Conservation (phyloP, 1,139 yeast species). For the Entelexis paramagnoliae region DNA sequence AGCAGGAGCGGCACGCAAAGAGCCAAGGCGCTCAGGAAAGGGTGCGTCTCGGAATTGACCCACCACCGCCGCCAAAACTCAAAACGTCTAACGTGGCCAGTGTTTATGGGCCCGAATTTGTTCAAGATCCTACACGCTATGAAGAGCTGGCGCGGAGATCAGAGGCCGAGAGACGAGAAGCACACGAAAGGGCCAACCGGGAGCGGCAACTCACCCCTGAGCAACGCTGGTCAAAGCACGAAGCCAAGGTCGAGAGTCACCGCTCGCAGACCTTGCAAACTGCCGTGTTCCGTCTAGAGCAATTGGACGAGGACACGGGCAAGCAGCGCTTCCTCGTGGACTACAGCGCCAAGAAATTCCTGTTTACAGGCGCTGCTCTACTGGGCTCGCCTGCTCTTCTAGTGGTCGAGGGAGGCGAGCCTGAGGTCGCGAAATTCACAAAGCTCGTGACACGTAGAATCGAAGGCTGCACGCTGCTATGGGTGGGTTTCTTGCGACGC, state of each 20-base stretch:
- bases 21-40: slow-evolving; percentile 68
- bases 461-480: slow-evolving; percentile 4
- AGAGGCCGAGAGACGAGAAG: slow-evolving; percentile 49
- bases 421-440: slow-evolving; percentile 23
- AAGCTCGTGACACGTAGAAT: slow-evolving; percentile 13
- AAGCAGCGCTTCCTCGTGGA: slow-evolving; percentile 37
- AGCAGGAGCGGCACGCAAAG: slow-evolving; percentile 54
- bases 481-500: slow-evolving; percentile 17
- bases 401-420: slow-evolving; percentile 24
- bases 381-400: slow-evolving; percentile 16
- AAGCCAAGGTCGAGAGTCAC: slow-evolving; percentile 40
- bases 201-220: slow-evolving; percentile 54
- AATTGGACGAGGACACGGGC: slow-evolving; percentile 39
- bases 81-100: slow-evolving; percentile 73
- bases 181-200: slow-evolving; percentile 54
- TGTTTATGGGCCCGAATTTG: slow-evolving; percentile 78
- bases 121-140: slow-evolving; percentile 78
- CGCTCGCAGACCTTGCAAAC: slow-evolving; percentile 48
- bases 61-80: slow-evolving; percentile 86
- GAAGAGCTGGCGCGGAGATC: slow-evolving; percentile 64
- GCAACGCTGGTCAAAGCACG: slow-evolving; percentile 40
- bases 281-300: slow-evolving; percentile 49
- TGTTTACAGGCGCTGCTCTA: slow-evolving; percentile 19
- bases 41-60: slow-evolving; percentile 67
- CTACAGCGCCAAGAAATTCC: slow-evolving; percentile 19